phyloP scores from a whole-genome alignment of 192 early-diverging fungal genomes.

The Podila horticola region DNA sequence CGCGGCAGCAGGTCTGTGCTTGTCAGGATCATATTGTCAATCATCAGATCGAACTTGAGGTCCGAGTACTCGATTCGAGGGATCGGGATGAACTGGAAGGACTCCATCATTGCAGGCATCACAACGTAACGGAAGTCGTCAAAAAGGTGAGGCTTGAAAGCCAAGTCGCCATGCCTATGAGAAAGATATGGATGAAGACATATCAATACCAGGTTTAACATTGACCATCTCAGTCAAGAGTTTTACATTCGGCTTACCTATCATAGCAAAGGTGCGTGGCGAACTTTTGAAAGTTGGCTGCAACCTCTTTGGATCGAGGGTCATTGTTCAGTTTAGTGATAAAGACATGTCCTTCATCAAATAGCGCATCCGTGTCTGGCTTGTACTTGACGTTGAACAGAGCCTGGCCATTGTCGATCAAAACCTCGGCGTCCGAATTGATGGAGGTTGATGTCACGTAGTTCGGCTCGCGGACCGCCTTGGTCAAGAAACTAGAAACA shows the following conservation, averaged over 20 bases:
- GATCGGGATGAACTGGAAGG: slow-evolving; percentile 55
- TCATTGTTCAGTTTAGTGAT: slow-evolving; percentile 38
- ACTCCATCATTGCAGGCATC: slow-evolving; percentile 52
- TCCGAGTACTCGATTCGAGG: slow-evolving; percentile 60
- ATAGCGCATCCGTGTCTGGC: slow-evolving; percentile 18
- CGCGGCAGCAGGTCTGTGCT: slow-evolving; percentile 53
- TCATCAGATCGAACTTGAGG: slow-evolving; percentile 49
- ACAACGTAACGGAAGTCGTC: slow-evolving; percentile 54
- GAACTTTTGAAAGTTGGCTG: slow-evolving; percentile 38
- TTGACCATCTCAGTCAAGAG: not conserved
- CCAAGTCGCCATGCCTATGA: slow-evolving; percentile 42
- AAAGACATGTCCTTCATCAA: slow-evolving; percentile 27
- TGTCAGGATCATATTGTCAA: slow-evolving; percentile 55
- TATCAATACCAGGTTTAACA: not conserved
- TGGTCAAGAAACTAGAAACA: slow-evolving; percentile 23
- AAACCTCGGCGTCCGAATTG: slow-evolving; percentile 19
- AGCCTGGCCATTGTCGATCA: slow-evolving; percentile 28
- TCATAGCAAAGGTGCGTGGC: slow-evolving; percentile 48
- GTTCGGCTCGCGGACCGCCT: slow-evolving; percentile 45
- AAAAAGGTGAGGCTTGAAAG: slow-evolving; percentile 57
- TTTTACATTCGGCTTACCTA: slow-evolving; percentile 14
- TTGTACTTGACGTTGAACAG: slow-evolving; percentile 43
- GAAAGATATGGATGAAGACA: not conserved
- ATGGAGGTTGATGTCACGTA: slow-evolving; percentile 33
- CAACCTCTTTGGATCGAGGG: slow-evolving; percentile 28